Conservation (phyloP, 148 eudicot genomes). For the Nyssa sinensis region DNA sequence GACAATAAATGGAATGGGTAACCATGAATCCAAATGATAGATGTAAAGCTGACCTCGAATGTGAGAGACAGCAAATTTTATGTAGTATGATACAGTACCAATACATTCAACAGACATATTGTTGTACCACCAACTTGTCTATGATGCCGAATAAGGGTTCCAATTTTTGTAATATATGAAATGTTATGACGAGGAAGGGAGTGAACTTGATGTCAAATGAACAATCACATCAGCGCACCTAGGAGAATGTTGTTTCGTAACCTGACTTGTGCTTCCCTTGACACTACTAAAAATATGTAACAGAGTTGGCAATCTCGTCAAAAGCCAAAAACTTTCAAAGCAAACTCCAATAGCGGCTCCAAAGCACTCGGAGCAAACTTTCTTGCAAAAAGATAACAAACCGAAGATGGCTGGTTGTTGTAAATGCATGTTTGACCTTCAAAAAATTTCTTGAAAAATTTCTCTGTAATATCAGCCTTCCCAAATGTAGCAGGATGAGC, state of each 20-base stretch:
- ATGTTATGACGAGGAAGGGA: no score
- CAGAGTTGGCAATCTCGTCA: conserved; percentile 16
- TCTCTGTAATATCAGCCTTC: conserved; percentile 28
- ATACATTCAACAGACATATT: neutral
- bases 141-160: neutral
- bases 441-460: conserved; percentile 32
- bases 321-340: conserved; percentile 35
- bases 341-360: conserved; percentile 33
- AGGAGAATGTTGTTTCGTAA: neutral
- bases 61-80: neutral
- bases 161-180: neutral
- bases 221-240: neutral
- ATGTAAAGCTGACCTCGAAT: conserved; percentile 3
- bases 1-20: neutral
- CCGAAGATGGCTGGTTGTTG: conserved; percentile 35
- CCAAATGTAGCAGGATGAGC: conserved; percentile 46
- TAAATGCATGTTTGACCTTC: conserved; percentile 27
- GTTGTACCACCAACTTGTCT: neutral
- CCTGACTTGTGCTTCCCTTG: neutral
- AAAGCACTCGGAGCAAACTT: conserved; percentile 52
- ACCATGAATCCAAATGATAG: neutral
- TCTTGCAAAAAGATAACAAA: conserved; percentile 53
- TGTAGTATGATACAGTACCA: neutral
- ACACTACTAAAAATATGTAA: neutral
- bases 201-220: no score